Conservation (phyloP, 2,329 filamentous ascomycete species). For the Teratosphaeria gauchensis region DNA sequence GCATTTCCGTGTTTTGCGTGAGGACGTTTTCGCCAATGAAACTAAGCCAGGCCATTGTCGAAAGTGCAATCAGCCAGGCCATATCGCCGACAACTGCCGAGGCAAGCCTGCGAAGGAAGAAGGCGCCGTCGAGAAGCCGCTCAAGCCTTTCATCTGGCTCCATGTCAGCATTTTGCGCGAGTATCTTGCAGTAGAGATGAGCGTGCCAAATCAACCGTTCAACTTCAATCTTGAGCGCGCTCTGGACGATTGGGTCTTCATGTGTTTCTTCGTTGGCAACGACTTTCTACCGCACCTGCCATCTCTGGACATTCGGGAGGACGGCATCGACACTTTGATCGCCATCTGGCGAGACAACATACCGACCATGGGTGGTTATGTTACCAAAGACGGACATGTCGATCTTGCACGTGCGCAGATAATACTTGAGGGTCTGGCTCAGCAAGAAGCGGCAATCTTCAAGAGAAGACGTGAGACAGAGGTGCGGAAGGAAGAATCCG, state of each 20-base stretch:
- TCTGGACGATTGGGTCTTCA: slow-evolving; percentile 96
- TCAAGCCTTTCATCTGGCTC: slow-evolving; percentile 97
- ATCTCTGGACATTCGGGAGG: slow-evolving; percentile 93
- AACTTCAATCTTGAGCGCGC: slow-evolving; percentile 88
- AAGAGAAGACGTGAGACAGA: slow-evolving; percentile 76
- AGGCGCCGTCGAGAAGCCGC: slow-evolving; percentile 69
- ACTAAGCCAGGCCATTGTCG: slow-evolving; percentile 71
- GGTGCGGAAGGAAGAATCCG: slow-evolving; percentile 69
- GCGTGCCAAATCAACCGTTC: slow-evolving; percentile 73
- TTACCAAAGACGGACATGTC: slow-evolving; percentile 90
- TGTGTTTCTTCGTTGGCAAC: slow-evolving; percentile 98
- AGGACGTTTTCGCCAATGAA: slow-evolving; percentile 93
- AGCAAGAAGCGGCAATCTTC: slow-evolving; percentile 91
- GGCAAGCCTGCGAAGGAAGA: slow-evolving; percentile 68
- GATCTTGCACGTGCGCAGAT: slow-evolving; percentile 77
- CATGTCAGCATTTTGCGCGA: slow-evolving; percentile 86
- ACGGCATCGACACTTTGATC: slow-evolving; percentile 91
- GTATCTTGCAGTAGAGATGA: slow-evolving; percentile 83
- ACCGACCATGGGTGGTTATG: slow-evolving; percentile 83
- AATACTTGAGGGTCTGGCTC: slow-evolving; percentile 79
- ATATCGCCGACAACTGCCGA: slow-evolving; percentile 76
- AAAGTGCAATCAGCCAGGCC: slow-evolving; percentile 84
- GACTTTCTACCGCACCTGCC: slow-evolving; percentile 96
- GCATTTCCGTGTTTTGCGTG: slow-evolving; percentile 88
- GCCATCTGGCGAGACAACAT: slow-evolving; percentile 96